Conservation (phyloP, 1,284 basidiomycete species). For the Rhodotorula sp. region DNA sequence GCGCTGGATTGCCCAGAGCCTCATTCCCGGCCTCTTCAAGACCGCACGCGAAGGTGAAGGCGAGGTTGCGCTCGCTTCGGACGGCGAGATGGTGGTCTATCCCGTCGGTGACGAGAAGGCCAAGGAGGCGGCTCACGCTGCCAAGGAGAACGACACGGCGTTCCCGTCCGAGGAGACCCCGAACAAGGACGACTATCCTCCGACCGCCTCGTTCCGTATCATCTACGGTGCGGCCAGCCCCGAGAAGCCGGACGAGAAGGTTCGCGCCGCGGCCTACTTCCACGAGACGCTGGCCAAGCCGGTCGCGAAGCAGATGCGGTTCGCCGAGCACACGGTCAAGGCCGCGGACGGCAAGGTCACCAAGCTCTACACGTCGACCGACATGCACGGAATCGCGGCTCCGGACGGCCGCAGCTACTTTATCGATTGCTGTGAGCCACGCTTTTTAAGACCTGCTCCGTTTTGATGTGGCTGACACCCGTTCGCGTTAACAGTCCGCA, state of each 20-base stretch:
- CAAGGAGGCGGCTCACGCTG: slow-evolving; percentile 57
- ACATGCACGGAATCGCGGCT: slow-evolving; percentile 59
- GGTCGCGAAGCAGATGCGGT: slow-evolving; percentile 54
- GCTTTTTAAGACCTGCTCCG: neutral
- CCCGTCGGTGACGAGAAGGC: slow-evolving; percentile 43
- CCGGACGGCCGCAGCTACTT: slow-evolving; percentile 59
- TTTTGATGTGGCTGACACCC: neutral
- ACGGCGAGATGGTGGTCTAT: slow-evolving; percentile 29
- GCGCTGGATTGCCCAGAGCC: slow-evolving; percentile 60
- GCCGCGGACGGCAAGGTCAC: slow-evolving; percentile 53
- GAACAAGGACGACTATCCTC: slow-evolving; percentile 45
- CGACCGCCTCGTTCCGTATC: slow-evolving; percentile 53
- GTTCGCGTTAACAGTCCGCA: slow-evolving; percentile 46
- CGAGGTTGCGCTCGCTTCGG: slow-evolving; percentile 25
- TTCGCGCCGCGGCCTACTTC: slow-evolving; percentile 54
- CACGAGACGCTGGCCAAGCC: slow-evolving; percentile 55
- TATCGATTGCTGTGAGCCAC: slow-evolving; percentile 54
- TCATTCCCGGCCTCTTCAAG: slow-evolving; percentile 59
- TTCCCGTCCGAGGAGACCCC: slow-evolving; percentile 63
- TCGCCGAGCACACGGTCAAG: slow-evolving; percentile 56
- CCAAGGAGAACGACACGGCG: slow-evolving; percentile 73
- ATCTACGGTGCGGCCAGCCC: slow-evolving; percentile 60
- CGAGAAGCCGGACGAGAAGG: slow-evolving; percentile 50
- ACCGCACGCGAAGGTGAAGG: slow-evolving; percentile 31
- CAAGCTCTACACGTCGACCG: slow-evolving; percentile 56